Evolutionary conservation across 2,329 filamentous ascomycete genomes (phyloP).

Genomic region (Eutypa lata): DNA sequence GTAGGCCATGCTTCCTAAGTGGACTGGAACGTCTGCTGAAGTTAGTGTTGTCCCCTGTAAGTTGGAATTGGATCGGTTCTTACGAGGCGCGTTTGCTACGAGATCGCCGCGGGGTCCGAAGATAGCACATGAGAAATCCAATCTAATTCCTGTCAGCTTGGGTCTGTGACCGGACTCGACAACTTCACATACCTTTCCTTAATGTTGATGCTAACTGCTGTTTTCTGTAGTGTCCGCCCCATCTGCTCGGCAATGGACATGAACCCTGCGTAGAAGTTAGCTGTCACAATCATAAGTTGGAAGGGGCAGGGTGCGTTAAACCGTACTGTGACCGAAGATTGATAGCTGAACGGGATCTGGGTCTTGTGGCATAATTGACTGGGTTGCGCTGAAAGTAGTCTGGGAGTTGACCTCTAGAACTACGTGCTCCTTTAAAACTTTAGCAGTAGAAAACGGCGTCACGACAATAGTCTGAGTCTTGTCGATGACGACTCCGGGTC

Average conservation of each 20-base stretch:
- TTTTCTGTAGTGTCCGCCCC: conserved; percentile 77
- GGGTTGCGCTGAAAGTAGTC: neutral
- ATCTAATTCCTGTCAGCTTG: conserved; percentile 14
- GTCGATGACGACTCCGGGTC: conserved; percentile 11
- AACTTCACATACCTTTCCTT: conserved; percentile 57
- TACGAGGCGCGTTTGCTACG: conserved; percentile 67
- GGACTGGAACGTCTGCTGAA: conserved; percentile 59
- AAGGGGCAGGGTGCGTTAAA: neutral
- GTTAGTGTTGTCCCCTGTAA: neutral
- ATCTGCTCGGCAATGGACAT: conserved; percentile 85
- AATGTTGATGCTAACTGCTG: conserved; percentile 73
- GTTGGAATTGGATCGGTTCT: neutral
- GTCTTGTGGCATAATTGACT: conserved; percentile 3
- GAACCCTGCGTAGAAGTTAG: conserved; percentile 46
- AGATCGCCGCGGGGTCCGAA: conserved; percentile 71
- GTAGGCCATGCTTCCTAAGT: conserved; percentile 75
- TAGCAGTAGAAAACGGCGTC: conserved; percentile 10
- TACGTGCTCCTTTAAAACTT: conserved; percentile 9
- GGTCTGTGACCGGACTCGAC: too few relatives aligned
- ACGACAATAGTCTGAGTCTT: conserved; percentile 11
- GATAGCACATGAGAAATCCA: conserved; percentile 78
- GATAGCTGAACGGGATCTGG: conserved; percentile 9
- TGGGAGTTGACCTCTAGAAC: conserved; percentile 6
- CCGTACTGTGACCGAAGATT: conserved; percentile 8
- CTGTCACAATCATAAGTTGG: conserved; percentile 13